Evolutionary conservation across 495 filamentous ascomycete species (phyloP), one percentile per base, ranked within the genome.

Genomic region (Saxispiralis lemnorum): DNA sequence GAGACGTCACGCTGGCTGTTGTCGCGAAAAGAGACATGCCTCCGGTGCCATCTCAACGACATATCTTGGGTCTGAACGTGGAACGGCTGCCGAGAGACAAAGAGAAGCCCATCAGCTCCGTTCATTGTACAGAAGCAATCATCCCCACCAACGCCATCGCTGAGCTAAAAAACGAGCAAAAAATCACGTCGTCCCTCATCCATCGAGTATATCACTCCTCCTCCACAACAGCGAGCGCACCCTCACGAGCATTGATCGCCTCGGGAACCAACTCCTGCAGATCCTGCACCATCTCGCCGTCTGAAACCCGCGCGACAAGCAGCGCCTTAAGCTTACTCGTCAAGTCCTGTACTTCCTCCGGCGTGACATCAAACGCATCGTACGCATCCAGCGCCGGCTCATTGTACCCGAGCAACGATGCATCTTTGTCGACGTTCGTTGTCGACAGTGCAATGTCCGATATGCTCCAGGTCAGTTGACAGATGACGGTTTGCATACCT

Each of bases 271-370:
- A 38, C 31, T 42, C 32, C 13, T 17, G 31, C 6, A 51, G 18
- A 35, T 51, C 38, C 18, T 46, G 48, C 32, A 46, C 39, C 48
- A 51, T 51, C 43, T 51, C 48, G 16, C 44, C 44, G 37, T 44
- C 48, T 1, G 48, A 47, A 3, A 47, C 20, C 10, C 38, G 39
- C 6, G 19, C 31, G 24, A 40, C 39, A 16, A 51, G 38, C 11
- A 50, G 43, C 42, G 37, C 38, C 19, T 34, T 36, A 6, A 50
- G 38, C 31, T 18, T 50, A 2, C 7, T 33, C 3, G 42, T 11
- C 30, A 50, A 2, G 12, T 28, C 24, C 7, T 34, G 11, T 7
- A 50, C 7, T n/a, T 32, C 37, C 11, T 41, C 37, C 9, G 30
- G 35, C 21, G 30, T 14, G 10, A 10, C 12, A 2, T 37, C 47